Evolutionary conservation across 345 rosid genomes (phyloP), one percentile per base, ranked within the genome.

Genomic region (Lepidium didymum): DNA sequence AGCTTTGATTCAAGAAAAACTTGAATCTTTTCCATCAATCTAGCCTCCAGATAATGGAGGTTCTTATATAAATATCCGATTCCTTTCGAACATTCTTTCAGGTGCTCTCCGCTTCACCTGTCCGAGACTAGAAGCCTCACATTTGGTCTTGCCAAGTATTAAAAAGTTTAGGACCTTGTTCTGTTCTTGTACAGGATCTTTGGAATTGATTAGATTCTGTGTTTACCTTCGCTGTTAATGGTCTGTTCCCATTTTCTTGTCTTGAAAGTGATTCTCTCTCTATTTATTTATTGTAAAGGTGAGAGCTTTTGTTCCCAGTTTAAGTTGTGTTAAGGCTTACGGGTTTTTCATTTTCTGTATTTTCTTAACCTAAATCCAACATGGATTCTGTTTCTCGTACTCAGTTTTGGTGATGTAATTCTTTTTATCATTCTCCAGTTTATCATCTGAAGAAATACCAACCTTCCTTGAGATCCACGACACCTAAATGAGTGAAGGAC

Each of bases 51-150:
- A 35, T 19, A 34, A 23, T 23, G 53, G 13, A 49, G 40, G 44
- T 56, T 29, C 19, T 61, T 33, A 35, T 33, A 56, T 56, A 46
- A 74, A 60, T 37, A 60, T 67, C 34, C 35, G 40, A 61, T 62
- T 68, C 38, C 69, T 61, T 54, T 54, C 62, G 51, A 55, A 67
- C 69, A 74, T 74, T 74, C 78, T 68, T 74, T 74, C 63, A 67
- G 78, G 68, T 74, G 44, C 44, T 60, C 69, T 74, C 73, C 62
- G 63, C 58, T 60, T 51, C 61, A 57, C 77, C 67, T 57, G 73
- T 37, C 68, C 11, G 11, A 52, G 27, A 73, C 77, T 41, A 38
- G 60, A 65, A 73, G 56, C 64, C 37, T 56, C 52, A 47, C 66
- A 66, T 57, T 31, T 4, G 70, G 38, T 47, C 65, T 64, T 64